These are phyloP conservation scores for Boechera stricta DNA, from an alignment of 345 rosid species.

Conservation along the genomic window DNA sequence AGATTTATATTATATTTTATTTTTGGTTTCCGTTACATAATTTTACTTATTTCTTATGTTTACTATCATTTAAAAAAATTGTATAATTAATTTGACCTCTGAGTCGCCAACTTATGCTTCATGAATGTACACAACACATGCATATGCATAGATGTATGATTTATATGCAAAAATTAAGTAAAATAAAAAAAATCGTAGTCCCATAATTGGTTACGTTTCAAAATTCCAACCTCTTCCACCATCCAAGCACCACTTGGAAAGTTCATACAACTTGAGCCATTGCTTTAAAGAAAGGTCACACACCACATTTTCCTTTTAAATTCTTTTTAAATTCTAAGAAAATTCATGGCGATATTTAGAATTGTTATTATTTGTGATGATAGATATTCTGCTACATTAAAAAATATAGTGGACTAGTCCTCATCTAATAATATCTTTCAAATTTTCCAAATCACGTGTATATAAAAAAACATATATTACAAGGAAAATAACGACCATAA, in stretches of 20 bases:
- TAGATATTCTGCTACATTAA: slow-evolving; percentile 25
- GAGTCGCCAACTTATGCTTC: slow-evolving; percentile 10
- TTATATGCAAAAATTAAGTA: background rate
- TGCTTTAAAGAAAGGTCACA: slow-evolving; percentile 40
- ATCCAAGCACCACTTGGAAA: slow-evolving; percentile 48
- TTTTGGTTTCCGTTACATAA: background rate
- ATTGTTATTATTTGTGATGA: slow-evolving; percentile 36
- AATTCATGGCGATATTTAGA: slow-evolving; percentile 34
- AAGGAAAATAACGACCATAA: background rate
- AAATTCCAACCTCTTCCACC: slow-evolving; percentile 39
- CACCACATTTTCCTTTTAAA: slow-evolving; percentile 37
- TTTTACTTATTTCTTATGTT: background rate
- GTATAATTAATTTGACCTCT: background rate
- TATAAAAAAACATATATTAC: background rate
- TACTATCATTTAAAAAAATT: background rate
- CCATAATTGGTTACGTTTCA: slow-evolving; percentile 36
- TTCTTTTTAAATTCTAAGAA: slow-evolving; percentile 37
- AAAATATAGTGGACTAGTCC: slow-evolving; percentile 34
- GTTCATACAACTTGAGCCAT: slow-evolving; percentile 45
- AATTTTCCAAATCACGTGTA: background rate
- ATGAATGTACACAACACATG: background rate
- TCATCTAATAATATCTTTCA: slow-evolving; percentile 31
- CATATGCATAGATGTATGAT: slow-evolving; percentile 1
- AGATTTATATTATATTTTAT: background rate
- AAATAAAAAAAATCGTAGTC: background rate